Conservation (phyloP, 371 early-diverging fungal species). For the Haplosporangium sp. region DNA sequence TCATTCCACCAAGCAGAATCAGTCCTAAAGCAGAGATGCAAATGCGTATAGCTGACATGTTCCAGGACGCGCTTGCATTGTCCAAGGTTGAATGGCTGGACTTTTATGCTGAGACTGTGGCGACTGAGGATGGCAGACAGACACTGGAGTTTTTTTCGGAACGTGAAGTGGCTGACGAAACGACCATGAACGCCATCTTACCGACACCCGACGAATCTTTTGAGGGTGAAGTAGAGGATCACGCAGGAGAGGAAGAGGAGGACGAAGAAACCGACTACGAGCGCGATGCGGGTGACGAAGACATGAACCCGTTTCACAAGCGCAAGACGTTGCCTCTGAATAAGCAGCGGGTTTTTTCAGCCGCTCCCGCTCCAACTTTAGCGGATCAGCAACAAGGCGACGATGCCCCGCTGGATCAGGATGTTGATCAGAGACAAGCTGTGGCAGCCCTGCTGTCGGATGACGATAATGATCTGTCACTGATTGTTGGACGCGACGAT, state of each 20-base stretch:
- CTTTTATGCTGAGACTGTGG: slow-evolving; percentile 22
- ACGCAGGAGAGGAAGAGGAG: slow-evolving; percentile 18
- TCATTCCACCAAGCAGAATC: slow-evolving; percentile 45
- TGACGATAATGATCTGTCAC: slow-evolving; percentile 46
- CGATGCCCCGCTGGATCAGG: slow-evolving; percentile 20
- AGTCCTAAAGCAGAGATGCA: slow-evolving; percentile 54
- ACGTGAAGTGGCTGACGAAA: slow-evolving; percentile 25
- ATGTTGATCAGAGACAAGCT: slow-evolving; percentile 36
- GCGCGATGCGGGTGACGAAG: slow-evolving; percentile 36
- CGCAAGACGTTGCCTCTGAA: background rate
- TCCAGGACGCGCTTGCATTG: slow-evolving; percentile 41
- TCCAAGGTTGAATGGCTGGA: slow-evolving; percentile 33
- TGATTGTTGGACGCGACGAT: slow-evolving; percentile 42
- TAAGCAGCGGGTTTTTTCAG: no score
- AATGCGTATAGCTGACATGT: slow-evolving; percentile 50
- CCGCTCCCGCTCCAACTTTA: background rate
- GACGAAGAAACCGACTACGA: slow-evolving; percentile 42
- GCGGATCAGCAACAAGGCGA: background rate
- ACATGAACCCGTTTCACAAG: slow-evolving; percentile 41
- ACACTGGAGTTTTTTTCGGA: slow-evolving; percentile 25
- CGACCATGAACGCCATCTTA: slow-evolving; percentile 12
- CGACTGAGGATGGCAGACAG: slow-evolving; percentile 19
- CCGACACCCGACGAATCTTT: slow-evolving; percentile 10
- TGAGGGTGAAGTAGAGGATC: slow-evolving; percentile 6
- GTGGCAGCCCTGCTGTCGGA: slow-evolving; percentile 47